phyloP scores from a whole-genome alignment of 257 asterid genomes.

The Solanum chmielewskii region DNA sequence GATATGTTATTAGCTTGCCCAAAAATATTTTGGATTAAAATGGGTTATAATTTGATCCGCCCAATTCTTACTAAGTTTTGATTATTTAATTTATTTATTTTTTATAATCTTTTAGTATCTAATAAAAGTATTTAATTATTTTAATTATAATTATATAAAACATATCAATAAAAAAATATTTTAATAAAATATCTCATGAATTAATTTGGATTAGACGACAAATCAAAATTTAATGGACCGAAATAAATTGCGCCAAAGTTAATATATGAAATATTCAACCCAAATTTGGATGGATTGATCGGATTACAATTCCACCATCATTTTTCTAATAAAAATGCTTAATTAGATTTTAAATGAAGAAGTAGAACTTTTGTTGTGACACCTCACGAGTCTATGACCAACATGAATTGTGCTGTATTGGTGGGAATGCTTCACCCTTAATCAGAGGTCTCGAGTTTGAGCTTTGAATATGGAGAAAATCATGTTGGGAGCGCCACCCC shows the following conservation, averaged over 20 bases:
- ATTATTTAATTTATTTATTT: neutral
- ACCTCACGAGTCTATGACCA: neutral
- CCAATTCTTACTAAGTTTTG: neutral
- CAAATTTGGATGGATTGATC: neutral
- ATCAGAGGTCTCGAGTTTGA: too few species aligned
- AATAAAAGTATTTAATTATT: neutral
- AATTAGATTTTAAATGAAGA: neutral
- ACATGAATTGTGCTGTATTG: too few species aligned
- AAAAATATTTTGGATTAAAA: neutral
- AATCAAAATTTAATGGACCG: neutral
- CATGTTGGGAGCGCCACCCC: too few species aligned
- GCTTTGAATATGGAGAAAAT: too few species aligned
- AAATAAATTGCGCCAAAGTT: neutral
- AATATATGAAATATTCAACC: neutral
- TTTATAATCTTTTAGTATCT: neutral
- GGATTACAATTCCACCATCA: neutral
- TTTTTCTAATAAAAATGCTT: too few species aligned
- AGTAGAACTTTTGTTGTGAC: neutral
- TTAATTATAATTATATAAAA: neutral
- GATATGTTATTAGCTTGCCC: neutral
- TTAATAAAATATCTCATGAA: neutral
- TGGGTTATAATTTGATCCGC: fast-evolving
- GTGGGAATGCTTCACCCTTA: too few species aligned
- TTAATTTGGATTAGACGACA: neutral
- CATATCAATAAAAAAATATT: neutral